A percentile compares a stretch with the other conserved stretches of the same genome.
These are phyloP conservation scores for Lachnellula suecica DNA, from an alignment of 2,329 filamentous ascomycete species.

Conservation along the genomic window DNA sequence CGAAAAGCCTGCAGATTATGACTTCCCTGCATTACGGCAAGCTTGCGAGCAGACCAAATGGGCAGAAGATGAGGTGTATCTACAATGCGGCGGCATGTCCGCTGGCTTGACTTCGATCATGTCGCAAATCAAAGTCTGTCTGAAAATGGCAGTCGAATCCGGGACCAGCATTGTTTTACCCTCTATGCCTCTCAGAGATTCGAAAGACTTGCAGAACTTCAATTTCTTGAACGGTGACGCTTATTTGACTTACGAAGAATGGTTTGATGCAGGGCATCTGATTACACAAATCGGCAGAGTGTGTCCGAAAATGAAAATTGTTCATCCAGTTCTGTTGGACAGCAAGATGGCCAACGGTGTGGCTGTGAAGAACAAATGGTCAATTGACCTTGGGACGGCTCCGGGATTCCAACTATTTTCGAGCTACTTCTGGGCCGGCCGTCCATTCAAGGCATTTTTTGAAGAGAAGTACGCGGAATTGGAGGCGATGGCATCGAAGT, in stretches of 20 bases:
- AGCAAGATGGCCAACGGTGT: conserved; percentile 1
- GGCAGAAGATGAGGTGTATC: conserved; percentile 30
- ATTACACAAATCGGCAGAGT: conserved; percentile 21
- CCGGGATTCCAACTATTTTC: conserved; percentile 26
- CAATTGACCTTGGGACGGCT: conserved; percentile 24
- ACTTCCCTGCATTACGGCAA: conserved; percentile 24
- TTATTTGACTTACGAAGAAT: conserved; percentile 34
- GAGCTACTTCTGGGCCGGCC: conserved; percentile 34
- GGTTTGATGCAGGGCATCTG: conserved; percentile 35
- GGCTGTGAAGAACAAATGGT: conserved; percentile 25
- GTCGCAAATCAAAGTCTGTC: conserved; percentile 36
- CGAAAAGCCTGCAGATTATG: conserved; percentile 17
- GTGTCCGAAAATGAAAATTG: conserved; percentile 35
- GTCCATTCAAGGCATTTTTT: conserved; percentile 32
- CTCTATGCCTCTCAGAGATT: conserved; percentile 34
- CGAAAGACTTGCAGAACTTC: conserved; percentile 30
- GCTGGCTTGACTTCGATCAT: conserved; percentile 36
- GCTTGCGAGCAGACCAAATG: conserved; percentile 29
- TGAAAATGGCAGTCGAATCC: conserved; percentile 37
- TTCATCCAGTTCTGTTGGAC: conserved; percentile 29
- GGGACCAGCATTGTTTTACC: conserved; percentile 33
- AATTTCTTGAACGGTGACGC: conserved; percentile 34
- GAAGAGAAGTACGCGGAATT: conserved; percentile 17
- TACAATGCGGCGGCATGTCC: conserved; percentile 33
- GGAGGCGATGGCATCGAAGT: conserved; percentile 6